phyloP scores from a whole-genome alignment of 2,329 filamentous ascomycete genomes.

The Beauveria brongniartii region DNA sequence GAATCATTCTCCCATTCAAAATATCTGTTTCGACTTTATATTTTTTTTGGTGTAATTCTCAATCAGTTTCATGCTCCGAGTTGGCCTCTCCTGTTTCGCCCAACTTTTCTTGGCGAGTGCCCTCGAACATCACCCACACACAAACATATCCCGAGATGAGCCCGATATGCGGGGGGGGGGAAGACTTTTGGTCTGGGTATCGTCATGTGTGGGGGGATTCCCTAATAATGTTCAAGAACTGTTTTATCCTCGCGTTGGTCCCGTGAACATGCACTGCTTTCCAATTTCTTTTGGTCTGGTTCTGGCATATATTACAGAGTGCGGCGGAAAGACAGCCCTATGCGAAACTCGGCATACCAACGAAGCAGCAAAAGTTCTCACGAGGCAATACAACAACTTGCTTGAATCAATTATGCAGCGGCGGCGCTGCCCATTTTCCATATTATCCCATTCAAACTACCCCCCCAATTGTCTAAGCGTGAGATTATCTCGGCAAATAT shows the following conservation, averaged over 20 bases:
- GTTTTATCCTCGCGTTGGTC: not conserved
- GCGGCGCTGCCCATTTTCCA: not conserved
- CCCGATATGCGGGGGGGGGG: not conserved
- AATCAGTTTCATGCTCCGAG: no score
- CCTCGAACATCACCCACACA: not conserved
- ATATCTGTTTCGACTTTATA: no score
- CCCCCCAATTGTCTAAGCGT: conserved; percentile 5
- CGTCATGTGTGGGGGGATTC: not conserved
- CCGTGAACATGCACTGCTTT: no score
- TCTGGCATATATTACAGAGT: no score
- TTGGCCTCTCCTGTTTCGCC: no score
- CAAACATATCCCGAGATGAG: not conserved
- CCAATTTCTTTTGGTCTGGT: no score
- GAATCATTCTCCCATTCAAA: no score
- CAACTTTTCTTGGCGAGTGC: no score
- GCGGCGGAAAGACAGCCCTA: no score
- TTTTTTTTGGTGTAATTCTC: no score
- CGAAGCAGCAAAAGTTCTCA: not conserved
- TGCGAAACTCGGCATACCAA: no score
- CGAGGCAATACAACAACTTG: not conserved
- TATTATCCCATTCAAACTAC: conserved; percentile 7
- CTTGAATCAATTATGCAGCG: not conserved
- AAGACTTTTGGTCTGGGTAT: not conserved
- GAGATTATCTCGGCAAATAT: conserved; percentile 12
- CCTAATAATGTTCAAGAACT: not conserved